Evolutionary conservation across 1,139 yeast species (phyloP), one percentile per base, ranked within the genome.

Genomic region (Diutina rugosa): DNA sequence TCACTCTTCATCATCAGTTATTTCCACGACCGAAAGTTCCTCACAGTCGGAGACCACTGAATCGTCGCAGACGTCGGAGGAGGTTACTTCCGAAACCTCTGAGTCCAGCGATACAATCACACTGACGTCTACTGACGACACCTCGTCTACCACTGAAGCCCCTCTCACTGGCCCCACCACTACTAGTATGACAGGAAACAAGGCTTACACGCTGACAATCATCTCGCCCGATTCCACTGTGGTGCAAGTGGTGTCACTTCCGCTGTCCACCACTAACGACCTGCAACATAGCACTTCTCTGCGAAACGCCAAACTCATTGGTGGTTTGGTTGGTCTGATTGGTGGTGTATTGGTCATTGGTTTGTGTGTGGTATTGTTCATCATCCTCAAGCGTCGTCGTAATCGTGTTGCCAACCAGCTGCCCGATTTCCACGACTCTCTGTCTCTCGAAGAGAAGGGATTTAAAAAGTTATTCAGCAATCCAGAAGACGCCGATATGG

Each of bases 311-410:
- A 74, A 71, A 61, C 66, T 76, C 57, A 75, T 76, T 54, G 80
- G 80, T 7, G 80, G 80, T 0, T 63, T 76, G 28, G 80, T 76
- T 8, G 80, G 80, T 1, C 75, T 79, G 5, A 73, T 76, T 46
- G 80, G 80, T 14, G 80, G 80, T 3, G 68, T 76, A 21, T 71
- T 76, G 48, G 69, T 74, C 9, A 71, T 76, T 56, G 78, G 77
- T 0, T 67, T 67, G 5, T 61, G 74, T 16, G 77, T 73, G 30
- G 68, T 73, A 16, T 60, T 74, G 21, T 72, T 75, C 60, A 62
- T 76, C 45, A 70, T 72, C 58, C 63, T 75, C 59, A 74, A 68
- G 58, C 70, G 66, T 57, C 63, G 76, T 47, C 69, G 65, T 59
- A 64, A 67, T 55, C 63, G 63, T 32, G 63, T 72, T 55, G 71